Percentiles rank a stretch among this genome's conserved stretches.
phyloP scores from a whole-genome alignment of 1,284 basidiomycete genomes.

The Takashimella tepidaria region DNA sequence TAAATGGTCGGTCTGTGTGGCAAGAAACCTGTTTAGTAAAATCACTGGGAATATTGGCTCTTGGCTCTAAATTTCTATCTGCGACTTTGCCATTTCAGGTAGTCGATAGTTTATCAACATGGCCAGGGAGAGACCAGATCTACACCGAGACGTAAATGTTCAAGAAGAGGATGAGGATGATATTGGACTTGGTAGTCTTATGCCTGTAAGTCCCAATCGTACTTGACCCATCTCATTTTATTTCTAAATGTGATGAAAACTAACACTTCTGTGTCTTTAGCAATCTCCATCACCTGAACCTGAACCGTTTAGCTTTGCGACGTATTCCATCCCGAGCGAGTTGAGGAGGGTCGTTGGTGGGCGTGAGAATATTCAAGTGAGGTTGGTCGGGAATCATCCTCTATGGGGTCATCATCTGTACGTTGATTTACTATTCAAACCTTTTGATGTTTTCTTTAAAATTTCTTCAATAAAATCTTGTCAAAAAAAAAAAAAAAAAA shows the following conservation, averaged over 20 bases:
- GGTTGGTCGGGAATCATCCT: conserved; percentile 79
- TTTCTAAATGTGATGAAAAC: too few relatives aligned
- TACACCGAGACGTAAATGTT: not conserved
- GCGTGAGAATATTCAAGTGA: conserved; percentile 55
- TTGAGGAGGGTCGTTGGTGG: conserved; percentile 13
- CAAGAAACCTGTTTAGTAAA: too few relatives aligned
- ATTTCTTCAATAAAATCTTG: not conserved
- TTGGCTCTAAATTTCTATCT: too few relatives aligned
- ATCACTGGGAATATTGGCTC: too few relatives aligned
- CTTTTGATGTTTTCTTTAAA: not conserved
- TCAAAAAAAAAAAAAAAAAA: not conserved
- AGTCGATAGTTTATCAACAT: too few relatives aligned
- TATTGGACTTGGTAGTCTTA: conserved; percentile 43
- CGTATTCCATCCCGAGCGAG: conserved; percentile 31
- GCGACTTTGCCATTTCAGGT: too few relatives aligned
- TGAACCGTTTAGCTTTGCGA: conserved; percentile 34
- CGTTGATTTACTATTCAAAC: too few relatives aligned
- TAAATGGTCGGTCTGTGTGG: too few relatives aligned
- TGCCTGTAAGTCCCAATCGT: conserved; percentile 42
- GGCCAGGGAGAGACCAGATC: too few relatives aligned
- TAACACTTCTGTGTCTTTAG: not conserved
- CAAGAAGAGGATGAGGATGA: conserved; percentile 36
- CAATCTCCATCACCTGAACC: conserved; percentile 36
- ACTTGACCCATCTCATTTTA: too few relatives aligned
- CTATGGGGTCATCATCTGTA: conserved; percentile 88